Evolutionary conservation across 108 stramenopile genomes (phyloP).

Genomic region (Nitzschia inconspicua): DNA sequence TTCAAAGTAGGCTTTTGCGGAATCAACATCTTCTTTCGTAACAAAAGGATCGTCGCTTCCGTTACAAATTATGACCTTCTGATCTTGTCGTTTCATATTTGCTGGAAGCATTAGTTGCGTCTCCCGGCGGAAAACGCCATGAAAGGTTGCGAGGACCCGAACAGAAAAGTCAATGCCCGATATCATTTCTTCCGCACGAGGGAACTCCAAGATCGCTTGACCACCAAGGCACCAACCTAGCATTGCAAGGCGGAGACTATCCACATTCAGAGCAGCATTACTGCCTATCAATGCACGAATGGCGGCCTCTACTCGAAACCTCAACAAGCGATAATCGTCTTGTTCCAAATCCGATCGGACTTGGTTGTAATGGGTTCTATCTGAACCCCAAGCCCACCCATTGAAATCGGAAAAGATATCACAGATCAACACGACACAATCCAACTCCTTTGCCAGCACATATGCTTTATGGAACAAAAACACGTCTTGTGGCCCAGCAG

Average conservation of each 20-base stretch:
- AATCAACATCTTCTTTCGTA: conserved; percentile 32
- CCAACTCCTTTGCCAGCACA: conserved; percentile 33
- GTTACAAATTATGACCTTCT: conserved; percentile 49
- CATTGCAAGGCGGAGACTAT: conserved; percentile 34
- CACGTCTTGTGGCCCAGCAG: conserved; percentile 73
- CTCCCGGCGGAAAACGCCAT: conserved; percentile 71
- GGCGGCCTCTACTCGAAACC: conserved; percentile 27
- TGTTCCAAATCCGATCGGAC: conserved; percentile 33
- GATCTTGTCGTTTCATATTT: background rate
- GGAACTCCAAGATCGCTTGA: conserved; percentile 55
- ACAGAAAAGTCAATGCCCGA: conserved; percentile 8
- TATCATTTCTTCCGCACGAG: conserved; percentile 15
- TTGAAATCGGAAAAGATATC: conserved; percentile 53
- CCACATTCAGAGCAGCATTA: conserved; percentile 29
- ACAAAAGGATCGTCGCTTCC: conserved; percentile 73
- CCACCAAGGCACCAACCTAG: conserved; percentile 79
- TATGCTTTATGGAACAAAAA: conserved; percentile 68
- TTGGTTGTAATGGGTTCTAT: conserved; percentile 45
- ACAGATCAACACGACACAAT: conserved; percentile 57
- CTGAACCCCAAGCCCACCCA: conserved; percentile 66
- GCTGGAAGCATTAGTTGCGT: background rate
- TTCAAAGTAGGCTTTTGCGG: conserved; percentile 30
- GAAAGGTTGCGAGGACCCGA: conserved; percentile 52
- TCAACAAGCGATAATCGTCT: conserved; percentile 30
- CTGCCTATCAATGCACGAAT: conserved; percentile 10